phyloP scores from a whole-genome alignment of 1,284 basidiomycete species.

The Volvariella surrecta region DNA sequence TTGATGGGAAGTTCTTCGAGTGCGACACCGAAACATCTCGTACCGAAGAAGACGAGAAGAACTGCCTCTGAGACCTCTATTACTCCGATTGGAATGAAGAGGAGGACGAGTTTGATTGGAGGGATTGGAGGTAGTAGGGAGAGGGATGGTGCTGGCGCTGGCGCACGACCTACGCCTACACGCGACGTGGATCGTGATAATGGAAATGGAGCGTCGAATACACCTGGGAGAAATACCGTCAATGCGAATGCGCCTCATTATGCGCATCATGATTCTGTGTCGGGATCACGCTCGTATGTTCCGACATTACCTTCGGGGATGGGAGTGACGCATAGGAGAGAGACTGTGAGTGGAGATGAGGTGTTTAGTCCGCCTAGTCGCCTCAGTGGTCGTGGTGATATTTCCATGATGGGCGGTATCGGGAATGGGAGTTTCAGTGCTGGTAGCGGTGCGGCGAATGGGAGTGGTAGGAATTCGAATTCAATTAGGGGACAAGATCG shows the following conservation, averaged over 20 bases:
- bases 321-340: too few relatives aligned
- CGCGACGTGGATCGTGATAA: conserved; percentile 6
- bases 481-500: conserved; percentile 2
- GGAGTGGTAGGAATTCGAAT: conserved; percentile 8
- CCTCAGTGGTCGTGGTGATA: too few relatives aligned
- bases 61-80: conserved; percentile 61
- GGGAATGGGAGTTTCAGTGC: background rate
- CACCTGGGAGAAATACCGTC: too few relatives aligned
- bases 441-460: background rate
- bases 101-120: conserved; percentile 11
- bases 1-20: conserved; percentile 16
- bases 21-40: conserved; percentile 34
- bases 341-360: too few relatives aligned
- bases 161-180: background rate
- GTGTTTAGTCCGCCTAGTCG: too few relatives aligned
- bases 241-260: too few relatives aligned
- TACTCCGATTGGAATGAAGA: conserved; percentile 17
- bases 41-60: conserved; percentile 56
- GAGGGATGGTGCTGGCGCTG: background rate
- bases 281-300: conserved; percentile 4
- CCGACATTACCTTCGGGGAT: too few relatives aligned
- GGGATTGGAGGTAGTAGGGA: background rate
- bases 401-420: too few relatives aligned
- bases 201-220: too few relatives aligned
- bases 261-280: too few relatives aligned